Conservation (phyloP, 163 green algal species). For the Chloromonas sp. region DNA sequence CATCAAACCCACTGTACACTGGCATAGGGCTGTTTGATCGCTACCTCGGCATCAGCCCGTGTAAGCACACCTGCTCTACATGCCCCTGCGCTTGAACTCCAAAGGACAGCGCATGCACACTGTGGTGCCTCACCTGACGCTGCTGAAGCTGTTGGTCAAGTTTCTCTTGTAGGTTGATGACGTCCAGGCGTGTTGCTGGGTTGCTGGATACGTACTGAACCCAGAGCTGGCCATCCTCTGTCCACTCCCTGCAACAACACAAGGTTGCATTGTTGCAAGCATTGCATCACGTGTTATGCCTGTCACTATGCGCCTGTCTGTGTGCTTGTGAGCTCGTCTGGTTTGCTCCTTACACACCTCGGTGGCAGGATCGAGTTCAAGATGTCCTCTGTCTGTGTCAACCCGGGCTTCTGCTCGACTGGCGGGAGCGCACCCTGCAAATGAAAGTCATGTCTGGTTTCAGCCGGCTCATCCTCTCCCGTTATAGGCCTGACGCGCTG, state of each 20-base stretch:
- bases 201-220: constrained; percentile 82
- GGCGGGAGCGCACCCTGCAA: constrained; percentile 50
- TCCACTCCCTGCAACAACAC: constrained; percentile 63
- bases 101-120: no score
- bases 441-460: not conserved
- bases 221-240: constrained; percentile 80
- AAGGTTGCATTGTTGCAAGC: not conserved
- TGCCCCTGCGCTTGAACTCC: no score
- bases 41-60: not conserved
- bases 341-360: constrained; percentile 29
- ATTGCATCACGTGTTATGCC: not conserved
- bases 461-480: not conserved
- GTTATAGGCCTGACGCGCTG: not conserved
- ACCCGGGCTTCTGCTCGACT: constrained; percentile 57
- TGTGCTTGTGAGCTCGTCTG: no score
- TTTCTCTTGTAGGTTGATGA: constrained; percentile 84
- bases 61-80: not conserved
- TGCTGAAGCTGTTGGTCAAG: constrained; percentile 83
- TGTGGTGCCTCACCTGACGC: constrained; percentile 43
- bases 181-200: constrained; percentile 74
- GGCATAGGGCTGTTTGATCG: no score
- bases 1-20: no score
- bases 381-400: constrained; percentile 81
- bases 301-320: constrained; percentile 2
- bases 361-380: constrained; percentile 81